Evolutionary conservation across 164 flowering plant genomes (phyloP), one percentile per base, ranked within the genome.

Genomic region (Cinnamomum micranthum): DNA sequence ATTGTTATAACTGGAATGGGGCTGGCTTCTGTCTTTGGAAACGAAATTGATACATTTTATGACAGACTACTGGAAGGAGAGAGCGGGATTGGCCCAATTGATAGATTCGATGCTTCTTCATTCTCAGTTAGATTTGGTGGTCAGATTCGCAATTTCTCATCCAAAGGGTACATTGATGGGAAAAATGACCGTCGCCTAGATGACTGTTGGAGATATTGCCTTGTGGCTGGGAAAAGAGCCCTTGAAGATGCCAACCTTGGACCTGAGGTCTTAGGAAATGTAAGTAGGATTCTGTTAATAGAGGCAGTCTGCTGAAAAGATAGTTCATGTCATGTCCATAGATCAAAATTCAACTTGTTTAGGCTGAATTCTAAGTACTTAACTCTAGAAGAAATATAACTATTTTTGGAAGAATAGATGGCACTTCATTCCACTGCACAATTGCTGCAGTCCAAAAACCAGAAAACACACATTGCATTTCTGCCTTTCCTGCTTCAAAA

Each of bases 1-100:
- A 75, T 90, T 50, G 95, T 91, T 14, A 84, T 91, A 52, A 90
- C 95, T 2, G 95, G 95, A 71, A 87, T 88, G 92, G 95, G 95
- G 3, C 77, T 91, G 41, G 95, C 88, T 22, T 89, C 93, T 0
- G 89, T 87, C 19, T 88, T 88, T 83, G 96, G 96, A 6, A 85
- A 70, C 77, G 92, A 91, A n/a, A 71, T 87, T 66, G 86, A 90
- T 72, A 80, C 77, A 69, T 91, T 88, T 76, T 91, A 91, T 58
- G 73, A 88, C 41, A 88, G 78, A 27, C 89, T 91, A 6, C 89
- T 91, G 12, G 88, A 85, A 62, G 96, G 93, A 59, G 87, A 80
- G 74, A 91, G 96, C 80, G 96, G 96, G 4, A 91, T 91, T 15
- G 77, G 86, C 73, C 67, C 73, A 15, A 88, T 91, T 17, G 93